Percentiles rank a stretch among this genome's conserved stretches.
Conservation (phyloP, 2,329 filamentous ascomycete genomes). For the Fusarium chuoi region DNA sequence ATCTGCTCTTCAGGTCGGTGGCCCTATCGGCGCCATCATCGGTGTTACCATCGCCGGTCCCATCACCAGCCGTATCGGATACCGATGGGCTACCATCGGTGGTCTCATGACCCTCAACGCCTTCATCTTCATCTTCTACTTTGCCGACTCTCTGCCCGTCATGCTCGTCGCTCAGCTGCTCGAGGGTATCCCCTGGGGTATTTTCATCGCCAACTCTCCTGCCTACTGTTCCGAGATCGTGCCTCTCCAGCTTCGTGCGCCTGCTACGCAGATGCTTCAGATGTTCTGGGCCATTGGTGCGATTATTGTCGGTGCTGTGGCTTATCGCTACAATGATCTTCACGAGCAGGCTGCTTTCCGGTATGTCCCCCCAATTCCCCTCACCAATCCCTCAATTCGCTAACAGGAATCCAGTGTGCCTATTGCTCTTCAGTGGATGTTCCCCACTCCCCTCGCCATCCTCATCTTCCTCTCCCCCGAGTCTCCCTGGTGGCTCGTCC, state of each 20-base stretch:
- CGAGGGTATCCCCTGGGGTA: slow-evolving; percentile 69
- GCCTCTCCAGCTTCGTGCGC: slow-evolving; percentile 65
- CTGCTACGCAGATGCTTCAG: slow-evolving; percentile 68
- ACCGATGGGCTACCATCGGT: slow-evolving; percentile 51
- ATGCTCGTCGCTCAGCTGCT: slow-evolving; percentile 64
- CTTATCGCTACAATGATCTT: slow-evolving; percentile 59
- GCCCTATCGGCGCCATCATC: slow-evolving; percentile 50
- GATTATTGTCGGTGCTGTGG: slow-evolving; percentile 67
- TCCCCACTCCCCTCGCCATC: slow-evolving; percentile 64
- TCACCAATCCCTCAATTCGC: slow-evolving; percentile 15
- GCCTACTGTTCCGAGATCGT: slow-evolving; percentile 71
- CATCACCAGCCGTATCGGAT: slow-evolving; percentile 51
- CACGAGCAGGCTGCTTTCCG: slow-evolving; percentile 24
- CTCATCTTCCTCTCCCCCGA: slow-evolving; percentile 62
- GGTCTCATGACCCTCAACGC: slow-evolving; percentile 53
- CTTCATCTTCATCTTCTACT: slow-evolving; percentile 64
- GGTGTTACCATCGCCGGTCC: slow-evolving; percentile 53
- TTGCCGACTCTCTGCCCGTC: slow-evolving; percentile 55
- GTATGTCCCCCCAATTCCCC: slow-evolving; percentile 4
- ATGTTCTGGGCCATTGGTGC: slow-evolving; percentile 72
- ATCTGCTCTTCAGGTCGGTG: slow-evolving; percentile 49
- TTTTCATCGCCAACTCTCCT: slow-evolving; percentile 71
- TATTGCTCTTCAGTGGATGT: slow-evolving; percentile 68
- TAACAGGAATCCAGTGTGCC: slow-evolving; percentile 54
- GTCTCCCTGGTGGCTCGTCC: slow-evolving; percentile 65